A percentile compares a stretch with the other conserved stretches of the same genome.
Evolutionary conservation across 225 moss, liverwort and hornwort species (phyloP).

Genomic region (Pseudoscleropodium purum): DNA sequence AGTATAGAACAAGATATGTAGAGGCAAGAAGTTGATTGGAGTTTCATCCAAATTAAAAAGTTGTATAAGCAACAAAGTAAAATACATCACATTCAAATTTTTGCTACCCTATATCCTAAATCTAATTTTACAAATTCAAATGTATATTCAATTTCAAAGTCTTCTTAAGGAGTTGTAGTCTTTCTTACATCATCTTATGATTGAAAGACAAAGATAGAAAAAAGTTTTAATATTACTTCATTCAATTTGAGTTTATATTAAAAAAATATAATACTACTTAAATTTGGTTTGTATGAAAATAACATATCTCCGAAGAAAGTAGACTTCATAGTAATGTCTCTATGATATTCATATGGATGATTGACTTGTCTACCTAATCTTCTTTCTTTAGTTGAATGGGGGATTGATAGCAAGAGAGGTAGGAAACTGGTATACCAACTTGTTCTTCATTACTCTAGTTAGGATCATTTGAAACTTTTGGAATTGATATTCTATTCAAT

Average conservation of each 20-base stretch:
- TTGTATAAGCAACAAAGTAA: not conserved
- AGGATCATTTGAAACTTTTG: not conserved
- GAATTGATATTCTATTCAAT: not conserved
- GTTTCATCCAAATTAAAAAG: not conserved
- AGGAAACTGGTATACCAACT: not conserved
- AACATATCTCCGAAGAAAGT: fast-evolving
- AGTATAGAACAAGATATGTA: not conserved
- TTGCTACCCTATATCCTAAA: not conserved
- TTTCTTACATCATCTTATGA: not conserved
- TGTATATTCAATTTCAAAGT: not conserved
- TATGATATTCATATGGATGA: not conserved
- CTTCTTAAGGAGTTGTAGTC: fast-evolving
- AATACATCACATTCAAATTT: not conserved
- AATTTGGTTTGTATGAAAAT: not conserved
- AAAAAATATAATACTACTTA: not conserved
- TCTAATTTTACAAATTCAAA: not conserved
- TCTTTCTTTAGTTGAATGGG: not conserved
- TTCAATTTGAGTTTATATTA: not conserved
- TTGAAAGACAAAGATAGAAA: not conserved
- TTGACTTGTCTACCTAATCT: not conserved
- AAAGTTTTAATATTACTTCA: not conserved
- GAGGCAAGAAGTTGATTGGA: not conserved
- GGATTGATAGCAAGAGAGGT: not conserved
- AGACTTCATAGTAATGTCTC: not conserved
- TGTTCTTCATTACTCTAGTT: fast-evolving